phyloP scores from a whole-genome alignment of 2,329 filamentous ascomycete genomes.

The Fragosphaeria purpurea region DNA sequence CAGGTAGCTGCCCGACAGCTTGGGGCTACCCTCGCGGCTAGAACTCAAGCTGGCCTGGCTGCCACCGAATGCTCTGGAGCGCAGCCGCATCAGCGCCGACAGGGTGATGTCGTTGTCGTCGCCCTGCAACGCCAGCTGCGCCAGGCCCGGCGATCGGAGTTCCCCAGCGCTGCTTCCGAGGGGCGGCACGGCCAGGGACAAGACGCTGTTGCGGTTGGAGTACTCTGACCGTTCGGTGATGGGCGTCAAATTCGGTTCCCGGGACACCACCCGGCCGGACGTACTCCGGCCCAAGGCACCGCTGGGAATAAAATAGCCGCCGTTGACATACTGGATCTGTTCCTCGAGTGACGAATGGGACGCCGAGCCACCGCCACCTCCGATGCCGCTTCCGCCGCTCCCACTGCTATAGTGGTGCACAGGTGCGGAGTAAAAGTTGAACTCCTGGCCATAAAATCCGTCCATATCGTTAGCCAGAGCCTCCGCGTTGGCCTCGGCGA shows the following conservation, averaged over 20 bases:
- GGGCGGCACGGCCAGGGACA: slow-evolving; percentile 55
- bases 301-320: slow-evolving; percentile 79
- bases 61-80: slow-evolving; percentile 69
- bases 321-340: slow-evolving; percentile 56
- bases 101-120: slow-evolving; percentile 64
- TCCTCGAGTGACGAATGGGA: slow-evolving; percentile 17
- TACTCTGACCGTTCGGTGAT: slow-evolving; percentile 96
- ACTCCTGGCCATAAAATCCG: slow-evolving; percentile 92
- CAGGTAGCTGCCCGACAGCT: background rate
- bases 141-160: slow-evolving; percentile 61
- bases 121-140: slow-evolving; percentile 61
- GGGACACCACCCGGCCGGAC: slow-evolving; percentile 63
- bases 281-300: slow-evolving; percentile 54
- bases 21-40: slow-evolving; percentile 40
- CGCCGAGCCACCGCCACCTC: slow-evolving; percentile 27
- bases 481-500: slow-evolving; percentile 90
- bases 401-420: slow-evolving; percentile 15
- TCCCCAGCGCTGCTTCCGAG: slow-evolving; percentile 25
- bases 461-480: slow-evolving; percentile 86
- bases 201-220: slow-evolving; percentile 85
- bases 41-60: slow-evolving; percentile 66
- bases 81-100: slow-evolving; percentile 59
- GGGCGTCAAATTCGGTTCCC: slow-evolving; percentile 86
- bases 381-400: background rate
- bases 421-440: slow-evolving; percentile 76